Conservation (phyloP, 1,284 basidiomycete genomes). For the Polyporus tsugae region DNA sequence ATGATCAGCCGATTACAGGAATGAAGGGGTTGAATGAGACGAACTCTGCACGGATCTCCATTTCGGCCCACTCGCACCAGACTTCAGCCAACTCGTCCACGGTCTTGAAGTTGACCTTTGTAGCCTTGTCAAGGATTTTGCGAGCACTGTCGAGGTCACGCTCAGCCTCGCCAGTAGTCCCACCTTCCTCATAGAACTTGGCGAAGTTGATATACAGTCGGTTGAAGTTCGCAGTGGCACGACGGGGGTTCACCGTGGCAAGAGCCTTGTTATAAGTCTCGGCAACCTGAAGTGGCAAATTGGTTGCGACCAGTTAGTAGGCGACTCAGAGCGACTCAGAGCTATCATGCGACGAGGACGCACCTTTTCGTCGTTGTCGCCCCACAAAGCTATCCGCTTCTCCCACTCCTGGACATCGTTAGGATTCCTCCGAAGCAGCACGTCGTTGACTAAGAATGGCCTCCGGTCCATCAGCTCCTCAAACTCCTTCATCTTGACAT, state of each 20-base stretch:
- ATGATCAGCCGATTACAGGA: slow-evolving; percentile 15
- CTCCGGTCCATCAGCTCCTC: slow-evolving; percentile 95
- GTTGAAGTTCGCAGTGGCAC: slow-evolving; percentile 92
- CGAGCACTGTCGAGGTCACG: slow-evolving; percentile 86
- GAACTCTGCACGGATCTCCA: slow-evolving; percentile 96
- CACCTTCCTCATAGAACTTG: slow-evolving; percentile 97
- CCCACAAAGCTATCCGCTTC: slow-evolving; percentile 95
- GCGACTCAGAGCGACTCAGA: neutral
- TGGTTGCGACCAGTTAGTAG: neutral
- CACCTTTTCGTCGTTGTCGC: slow-evolving; percentile 92
- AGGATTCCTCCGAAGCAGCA: slow-evolving; percentile 92
- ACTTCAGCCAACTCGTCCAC: slow-evolving; percentile 98
- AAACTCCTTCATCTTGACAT: slow-evolving; percentile 91
- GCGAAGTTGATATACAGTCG: slow-evolving; percentile 95
- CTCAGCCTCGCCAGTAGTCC: slow-evolving; percentile 80
- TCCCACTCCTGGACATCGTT: slow-evolving; percentile 99
- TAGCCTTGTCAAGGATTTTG: slow-evolving; percentile 92
- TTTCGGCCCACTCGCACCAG: slow-evolving; percentile 99
- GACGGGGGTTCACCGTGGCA: slow-evolving; percentile 89
- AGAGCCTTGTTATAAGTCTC: slow-evolving; percentile 93
- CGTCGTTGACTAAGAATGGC: slow-evolving; percentile 97
- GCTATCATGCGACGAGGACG: slow-evolving; percentile 10
- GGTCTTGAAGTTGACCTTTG: slow-evolving; percentile 91
- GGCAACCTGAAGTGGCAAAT: slow-evolving; percentile 67
- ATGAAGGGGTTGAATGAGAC: slow-evolving; percentile 41